Base-by-base conservation (phyloP, 2,329 filamentous ascomycete genomes). In the Pseudogymnoascus sp. region DNA sequence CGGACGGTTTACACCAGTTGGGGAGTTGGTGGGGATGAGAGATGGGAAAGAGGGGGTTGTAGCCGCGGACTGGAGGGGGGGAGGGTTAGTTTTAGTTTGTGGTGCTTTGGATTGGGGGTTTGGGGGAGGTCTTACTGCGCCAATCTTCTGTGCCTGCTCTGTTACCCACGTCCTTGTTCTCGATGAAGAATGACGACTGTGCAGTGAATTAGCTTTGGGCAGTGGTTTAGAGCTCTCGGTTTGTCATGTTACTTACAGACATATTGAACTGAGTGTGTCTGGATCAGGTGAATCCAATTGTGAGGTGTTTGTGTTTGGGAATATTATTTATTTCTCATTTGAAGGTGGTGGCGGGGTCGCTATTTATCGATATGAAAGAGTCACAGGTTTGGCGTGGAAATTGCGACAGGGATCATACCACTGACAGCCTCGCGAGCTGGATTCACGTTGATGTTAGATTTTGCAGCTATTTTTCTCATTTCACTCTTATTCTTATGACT, bases 11-110 rank as follows among this genome's bases (percentile, higher is more conserved):
- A n/a, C n/a, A n/a, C n/a, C n/a, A n/a, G n/a, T n/a, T n/a, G n/a
- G n/a, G n/a, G n/a, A n/a, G n/a, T n/a, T n/a, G n/a, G n/a, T n/a
- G n/a, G n/a, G n/a, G n/a, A n/a, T n/a, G n/a, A n/a, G n/a, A n/a
- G n/a, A n/a, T n/a, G n/a, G n/a, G n/a, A n/a, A n/a, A n/a, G 69
- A 99, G 82, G 71, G 91, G 93, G 75, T 96, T 96, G 83, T 96
- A 93, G 70, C 93, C 93, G 67, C 89, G 88, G 76, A 92, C 89
- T 91, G 67, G 61, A 60, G 40, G 25, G 6, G 25, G 61, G 59
- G 40, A 23, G 6, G 38, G 4, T 1, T 40, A n/a, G 10, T 16
- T 6, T 23, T 34, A 64, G 67, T 50, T 69, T 72, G 71, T 61
- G 73, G 71, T 65, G 64, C 66, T 21, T 53, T 61, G n/a, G 8